These are phyloP conservation scores for Diaporthe longicolla DNA, from an alignment of 2,329 filamentous ascomycete species.

Conservation along the genomic window DNA sequence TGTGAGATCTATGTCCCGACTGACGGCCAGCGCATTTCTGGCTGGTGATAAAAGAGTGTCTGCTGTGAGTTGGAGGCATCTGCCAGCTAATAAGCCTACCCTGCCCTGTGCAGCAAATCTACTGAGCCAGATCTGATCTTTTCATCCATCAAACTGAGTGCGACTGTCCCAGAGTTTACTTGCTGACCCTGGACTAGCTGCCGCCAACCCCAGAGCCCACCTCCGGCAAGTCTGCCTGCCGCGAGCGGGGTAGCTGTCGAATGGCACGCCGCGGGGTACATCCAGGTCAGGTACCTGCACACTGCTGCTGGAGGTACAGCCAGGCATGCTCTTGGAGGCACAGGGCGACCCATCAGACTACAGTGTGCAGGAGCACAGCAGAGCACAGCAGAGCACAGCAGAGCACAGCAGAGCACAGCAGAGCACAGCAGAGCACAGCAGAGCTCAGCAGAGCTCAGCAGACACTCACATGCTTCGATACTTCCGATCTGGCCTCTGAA, in stretches of 20 bases:
- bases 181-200: background rate
- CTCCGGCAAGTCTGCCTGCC: conserved; percentile 17
- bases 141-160: background rate
- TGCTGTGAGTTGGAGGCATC: background rate
- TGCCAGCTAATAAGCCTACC: too few relatives aligned
- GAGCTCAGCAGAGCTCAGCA: background rate
- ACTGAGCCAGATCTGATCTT: background rate
- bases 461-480: conserved; percentile 21
- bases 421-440: background rate
- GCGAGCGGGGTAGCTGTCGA: background rate
- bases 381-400: background rate
- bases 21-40: background rate
- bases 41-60: background rate
- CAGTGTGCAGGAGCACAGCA: background rate
- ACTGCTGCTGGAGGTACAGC: background rate
- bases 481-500: conserved; percentile 25
- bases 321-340: background rate
- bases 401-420: background rate
- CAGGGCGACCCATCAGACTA: background rate
- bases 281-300: conserved; percentile 5
- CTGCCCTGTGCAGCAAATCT: too few relatives aligned
- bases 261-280: background rate
- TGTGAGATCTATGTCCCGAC: background rate
- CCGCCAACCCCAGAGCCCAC: background rate
- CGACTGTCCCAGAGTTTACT: background rate